These are phyloP conservation scores for Kingdonia uniflora DNA, from an alignment of 164 flowering plant species.

Conservation along the genomic window DNA sequence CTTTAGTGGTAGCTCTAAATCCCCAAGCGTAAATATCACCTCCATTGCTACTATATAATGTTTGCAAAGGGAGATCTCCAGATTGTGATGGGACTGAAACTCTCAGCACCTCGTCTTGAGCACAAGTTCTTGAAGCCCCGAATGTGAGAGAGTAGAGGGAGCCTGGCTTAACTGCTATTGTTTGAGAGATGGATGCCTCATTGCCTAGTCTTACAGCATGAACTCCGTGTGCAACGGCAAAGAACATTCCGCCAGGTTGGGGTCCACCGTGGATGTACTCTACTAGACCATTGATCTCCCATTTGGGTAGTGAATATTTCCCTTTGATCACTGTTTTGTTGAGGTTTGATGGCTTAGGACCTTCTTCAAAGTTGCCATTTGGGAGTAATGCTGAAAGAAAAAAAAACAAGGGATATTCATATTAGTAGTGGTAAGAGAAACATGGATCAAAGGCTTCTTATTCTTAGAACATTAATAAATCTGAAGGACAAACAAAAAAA, in stretches of 20 bases:
- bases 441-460: no score
- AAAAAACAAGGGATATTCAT: no score
- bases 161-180: conserved; percentile 43
- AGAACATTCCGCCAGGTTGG: conserved; percentile 86
- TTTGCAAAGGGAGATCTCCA: conserved; percentile 71
- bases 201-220: conserved; percentile 94
- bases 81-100: conserved; percentile 45
- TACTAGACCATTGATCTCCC: conserved; percentile 53
- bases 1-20: conserved; percentile 9
- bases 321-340: conserved; percentile 61
- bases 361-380: conserved; percentile 85
- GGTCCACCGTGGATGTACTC: conserved; percentile 87
- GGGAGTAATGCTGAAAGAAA: conserved; percentile 23
- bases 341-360: conserved; percentile 36
- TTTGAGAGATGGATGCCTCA: conserved; percentile 75
- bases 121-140: conserved; percentile 39
- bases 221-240: conserved; percentile 54
- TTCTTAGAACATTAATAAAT: no score
- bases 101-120: conserved; percentile 47
- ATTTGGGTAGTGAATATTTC: conserved; percentile 12
- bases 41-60: conserved; percentile 31
- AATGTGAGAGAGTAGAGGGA: conserved; percentile 71
- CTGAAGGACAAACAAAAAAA: no score
- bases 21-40: conserved; percentile 20
- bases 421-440: no score